These are phyloP conservation scores for Dissophora ornata DNA, from an alignment of 192 early-diverging fungal genomes.

Conservation along the genomic window DNA sequence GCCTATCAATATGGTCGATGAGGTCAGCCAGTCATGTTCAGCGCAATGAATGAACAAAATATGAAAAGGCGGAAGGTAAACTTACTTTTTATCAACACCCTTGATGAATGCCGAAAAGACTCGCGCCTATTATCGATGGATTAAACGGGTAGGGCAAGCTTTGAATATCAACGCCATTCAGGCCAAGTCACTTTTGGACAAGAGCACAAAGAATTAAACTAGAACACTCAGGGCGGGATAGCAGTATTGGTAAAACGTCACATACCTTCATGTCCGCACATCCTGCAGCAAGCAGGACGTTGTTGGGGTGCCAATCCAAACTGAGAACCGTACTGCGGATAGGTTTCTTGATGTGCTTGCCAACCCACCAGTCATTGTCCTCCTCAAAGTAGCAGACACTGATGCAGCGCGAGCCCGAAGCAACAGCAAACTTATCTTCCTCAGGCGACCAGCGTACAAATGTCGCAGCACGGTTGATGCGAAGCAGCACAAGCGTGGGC, in stretches of 20 bases:
- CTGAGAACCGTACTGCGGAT: constrained; percentile 90
- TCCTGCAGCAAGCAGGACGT: constrained; percentile 92
- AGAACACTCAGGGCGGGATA: no score
- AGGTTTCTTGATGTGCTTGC: constrained; percentile 95
- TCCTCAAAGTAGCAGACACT: constrained; percentile 96
- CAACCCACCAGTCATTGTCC: constrained; percentile 97
- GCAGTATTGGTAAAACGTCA: no score
- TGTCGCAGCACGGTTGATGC: constrained; percentile 97
- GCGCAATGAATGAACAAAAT: no score
- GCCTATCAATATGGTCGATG: constrained; percentile 59
- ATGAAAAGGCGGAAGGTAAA: background rate
- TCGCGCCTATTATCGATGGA: constrained; percentile 76
- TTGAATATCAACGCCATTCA: no score
- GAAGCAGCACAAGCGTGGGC: constrained; percentile 90
- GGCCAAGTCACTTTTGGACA: background rate
- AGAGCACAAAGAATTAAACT: no score
- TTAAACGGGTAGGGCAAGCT: no score
- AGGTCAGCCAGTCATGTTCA: no score
- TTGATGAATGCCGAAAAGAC: constrained; percentile 97
- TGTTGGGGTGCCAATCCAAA: constrained; percentile 97
- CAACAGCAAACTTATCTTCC: constrained; percentile 99
- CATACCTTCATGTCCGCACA: constrained; percentile 84
- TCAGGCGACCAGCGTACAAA: constrained; percentile 92
- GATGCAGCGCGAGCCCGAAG: constrained; percentile 90
- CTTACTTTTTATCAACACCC: constrained; percentile 88